phyloP scores from a whole-genome alignment of 805 yeast genomes.

The Candida koratica region DNA sequence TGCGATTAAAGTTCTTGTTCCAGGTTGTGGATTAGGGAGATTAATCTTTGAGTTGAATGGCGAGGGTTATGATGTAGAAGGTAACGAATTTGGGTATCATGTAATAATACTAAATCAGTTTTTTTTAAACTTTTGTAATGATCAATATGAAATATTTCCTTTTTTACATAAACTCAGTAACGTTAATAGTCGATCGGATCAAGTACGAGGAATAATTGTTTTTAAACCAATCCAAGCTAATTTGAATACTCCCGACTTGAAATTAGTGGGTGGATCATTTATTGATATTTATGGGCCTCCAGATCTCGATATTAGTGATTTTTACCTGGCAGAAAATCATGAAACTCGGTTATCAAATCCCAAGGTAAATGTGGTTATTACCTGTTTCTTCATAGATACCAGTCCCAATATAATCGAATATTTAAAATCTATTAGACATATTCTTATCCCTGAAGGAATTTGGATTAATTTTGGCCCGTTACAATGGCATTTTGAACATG shows the following conservation, averaged over 20 bases:
- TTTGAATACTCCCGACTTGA: conserved; percentile 35
- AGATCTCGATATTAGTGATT: conserved; percentile 29
- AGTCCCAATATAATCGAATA: conserved; percentile 58
- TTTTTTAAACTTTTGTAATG: conserved; percentile 45
- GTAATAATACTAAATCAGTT: conserved; percentile 57
- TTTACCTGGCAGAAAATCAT: conserved; percentile 23
- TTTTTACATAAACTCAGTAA: conserved; percentile 52
- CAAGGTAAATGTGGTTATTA: conserved; percentile 45
- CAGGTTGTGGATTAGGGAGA: conserved; percentile 65
- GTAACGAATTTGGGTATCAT: conserved; percentile 63
- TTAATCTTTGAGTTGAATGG: conserved; percentile 52
- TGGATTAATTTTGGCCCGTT: conserved; percentile 71
- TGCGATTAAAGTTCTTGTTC: conserved; percentile 44
- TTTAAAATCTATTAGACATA: conserved; percentile 43
- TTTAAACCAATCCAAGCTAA: conserved; percentile 45
- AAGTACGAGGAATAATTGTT: conserved; percentile 46
- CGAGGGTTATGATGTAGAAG: conserved; percentile 59
- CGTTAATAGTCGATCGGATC: conserved; percentile 41
- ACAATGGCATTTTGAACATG: conserved; percentile 68
- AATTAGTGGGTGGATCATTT: conserved; percentile 72
- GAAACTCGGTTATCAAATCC: conserved; percentile 41
- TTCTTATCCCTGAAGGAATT: conserved; percentile 42
- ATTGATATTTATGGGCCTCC: conserved; percentile 61
- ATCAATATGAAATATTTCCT: conserved; percentile 46
- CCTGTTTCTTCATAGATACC: conserved; percentile 64